phyloP scores from a whole-genome alignment of 2,329 filamentous ascomycete genomes.

The Alternaria consortialis region DNA sequence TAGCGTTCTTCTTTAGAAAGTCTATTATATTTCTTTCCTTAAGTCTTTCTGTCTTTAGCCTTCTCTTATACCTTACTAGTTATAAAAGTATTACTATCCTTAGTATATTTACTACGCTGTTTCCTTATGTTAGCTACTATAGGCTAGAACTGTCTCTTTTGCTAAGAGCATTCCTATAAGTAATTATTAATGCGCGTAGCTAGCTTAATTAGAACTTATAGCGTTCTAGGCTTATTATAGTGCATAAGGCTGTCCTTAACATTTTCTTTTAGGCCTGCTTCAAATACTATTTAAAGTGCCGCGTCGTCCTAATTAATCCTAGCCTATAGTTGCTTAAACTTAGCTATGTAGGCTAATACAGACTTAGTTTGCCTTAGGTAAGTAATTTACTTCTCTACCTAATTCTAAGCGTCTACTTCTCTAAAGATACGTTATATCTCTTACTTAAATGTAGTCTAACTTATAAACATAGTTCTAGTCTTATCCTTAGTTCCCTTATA shows the following conservation, averaged over 20 bases:
- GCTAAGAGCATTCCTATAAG: not conserved
- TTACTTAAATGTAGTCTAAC: too few species aligned
- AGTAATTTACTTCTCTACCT: not conserved
- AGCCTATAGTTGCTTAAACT: not conserved
- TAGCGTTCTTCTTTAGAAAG: conserved; percentile 4
- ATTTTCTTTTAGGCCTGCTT: conserved; percentile 2
- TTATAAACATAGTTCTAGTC: too few species aligned
- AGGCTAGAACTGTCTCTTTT: not conserved
- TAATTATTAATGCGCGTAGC: not conserved
- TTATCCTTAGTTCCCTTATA: not conserved
- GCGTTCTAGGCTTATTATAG: not conserved
- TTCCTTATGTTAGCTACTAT: not conserved
- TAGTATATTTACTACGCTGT: not conserved
- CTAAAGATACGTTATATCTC: too few species aligned
- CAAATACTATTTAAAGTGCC: not conserved
- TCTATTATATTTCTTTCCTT: not conserved
- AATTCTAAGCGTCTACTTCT: too few species aligned
- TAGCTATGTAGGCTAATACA: too few species aligned
- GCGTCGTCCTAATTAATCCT: not conserved
- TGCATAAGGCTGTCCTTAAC: not conserved
- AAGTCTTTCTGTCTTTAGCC: not conserved
- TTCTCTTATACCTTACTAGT: not conserved
- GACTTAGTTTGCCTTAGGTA: not conserved
- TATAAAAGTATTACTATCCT: not conserved
- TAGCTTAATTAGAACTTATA: not conserved